Conservation (phyloP, 768 basidiomycete species). For the Megacollybia marginata region DNA sequence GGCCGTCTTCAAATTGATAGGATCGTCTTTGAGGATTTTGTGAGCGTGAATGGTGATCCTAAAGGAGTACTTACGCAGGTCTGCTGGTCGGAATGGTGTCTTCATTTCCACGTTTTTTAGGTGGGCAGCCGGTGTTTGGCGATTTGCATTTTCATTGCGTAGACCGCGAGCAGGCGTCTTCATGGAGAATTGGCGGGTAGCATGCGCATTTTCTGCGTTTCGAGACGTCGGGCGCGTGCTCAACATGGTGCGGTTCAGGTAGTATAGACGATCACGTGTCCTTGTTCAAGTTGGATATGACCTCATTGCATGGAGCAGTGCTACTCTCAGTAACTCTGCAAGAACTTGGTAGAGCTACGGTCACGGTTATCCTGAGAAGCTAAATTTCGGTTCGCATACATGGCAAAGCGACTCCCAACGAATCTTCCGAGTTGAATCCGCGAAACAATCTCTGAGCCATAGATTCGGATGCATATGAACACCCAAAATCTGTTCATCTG, state of each 20-base stretch:
- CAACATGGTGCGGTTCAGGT: slow-evolving; percentile 22
- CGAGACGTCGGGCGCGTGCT: slow-evolving; percentile 25
- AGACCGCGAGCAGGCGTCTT: slow-evolving; percentile 53
- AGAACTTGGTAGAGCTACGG: no score
- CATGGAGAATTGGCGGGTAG: slow-evolving; percentile 17
- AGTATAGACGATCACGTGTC: no score
- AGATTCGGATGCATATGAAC: no score
- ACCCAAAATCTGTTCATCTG: no score
- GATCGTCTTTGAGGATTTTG: neutral
- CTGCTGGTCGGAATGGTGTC: neutral
- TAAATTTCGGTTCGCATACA: no score
- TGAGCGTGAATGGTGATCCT: neutral
- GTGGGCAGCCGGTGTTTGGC: slow-evolving; percentile 29
- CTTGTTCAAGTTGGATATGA: no score
- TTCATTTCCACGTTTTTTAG: neutral
- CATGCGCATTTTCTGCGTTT: slow-evolving; percentile 12
- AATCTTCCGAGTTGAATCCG: no score
- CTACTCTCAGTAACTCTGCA: no score
- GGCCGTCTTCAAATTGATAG: neutral
- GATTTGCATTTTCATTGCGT: slow-evolving; percentile 42
- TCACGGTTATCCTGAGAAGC: no score
- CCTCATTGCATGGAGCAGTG: no score
- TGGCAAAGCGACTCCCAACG: no score
- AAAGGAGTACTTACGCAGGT: neutral
- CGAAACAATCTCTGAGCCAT: no score